Base-by-base conservation (phyloP, 2,329 filamentous ascomycete species). In the Myriangium duriaei region DNA sequence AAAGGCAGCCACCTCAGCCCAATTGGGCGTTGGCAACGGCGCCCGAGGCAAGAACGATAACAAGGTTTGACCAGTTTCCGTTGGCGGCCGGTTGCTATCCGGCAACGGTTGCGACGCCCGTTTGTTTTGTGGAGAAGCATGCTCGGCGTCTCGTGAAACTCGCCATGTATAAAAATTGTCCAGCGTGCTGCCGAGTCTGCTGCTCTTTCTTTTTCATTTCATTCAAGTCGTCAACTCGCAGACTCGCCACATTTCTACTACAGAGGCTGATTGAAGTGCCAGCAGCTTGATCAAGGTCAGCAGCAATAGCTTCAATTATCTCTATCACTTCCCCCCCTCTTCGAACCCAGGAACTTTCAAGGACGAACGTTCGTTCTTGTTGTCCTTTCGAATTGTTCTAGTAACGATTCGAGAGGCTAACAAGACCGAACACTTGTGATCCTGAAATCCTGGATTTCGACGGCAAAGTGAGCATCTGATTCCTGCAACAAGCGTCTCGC, bases 381-480 rank as follows among this genome's bases (percentile, higher is more conserved):
- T 42, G 29, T 45, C 43, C 43, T 45, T 38, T 34, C 43, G 43
- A 45, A 41, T 45, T 45, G 43, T 45, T 45, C 43, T 43, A 33
- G 43, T 42, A 42, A 43, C 43, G 41, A 42, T 45, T 45, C 43
- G 43, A 43, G 39, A 45, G 43, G 43, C 32, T 29, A 37, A 28
- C 43, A 45, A 43, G 43, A 39, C 37, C 37, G 43, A 42, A 43
- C 43, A 32, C 32, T 32, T 18, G 19, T 33, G 19, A 45, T 45
- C 41, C 43, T 39, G 39, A 40, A 43, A 43, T 43, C 38, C 43
- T 45, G 43, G 43, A 45, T 45, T 45, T 43, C 40, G 43, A 45
- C 39, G 43, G 41, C 36, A 45, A 38, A 45, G 43, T 45, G 30
- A 37, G 43, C 39, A 13, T 13, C 11, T n/a, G 21, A 13, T 12